Evolutionary conservation across 306 rosid species (phyloP), one percentile per base, ranked within the genome.

Genomic region (Citrullus colocynthis): DNA sequence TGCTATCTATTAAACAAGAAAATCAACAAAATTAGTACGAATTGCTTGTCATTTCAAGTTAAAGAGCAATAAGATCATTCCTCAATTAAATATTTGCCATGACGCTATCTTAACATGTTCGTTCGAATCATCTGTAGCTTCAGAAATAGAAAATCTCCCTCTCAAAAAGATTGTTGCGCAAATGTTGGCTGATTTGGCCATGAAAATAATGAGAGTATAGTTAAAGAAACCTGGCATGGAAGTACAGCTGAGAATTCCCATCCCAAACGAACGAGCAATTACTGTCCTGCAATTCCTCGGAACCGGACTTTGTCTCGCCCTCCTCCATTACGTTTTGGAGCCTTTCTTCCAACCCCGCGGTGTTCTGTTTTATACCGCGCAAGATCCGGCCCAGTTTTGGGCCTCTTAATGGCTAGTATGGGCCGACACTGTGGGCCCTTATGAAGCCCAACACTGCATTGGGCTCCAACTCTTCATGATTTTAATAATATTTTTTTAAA

Each of bases 181-280:
- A 20, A 39, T 57, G 62, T 21, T 75, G 20, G 30, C 39, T n/a
- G 79, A 37, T 51, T 75, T 37, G 37, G 24, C 48, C 0, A 20
- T 37, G 18, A 60, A 60, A 30, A 58, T n/a, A 20, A 16, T 28
- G 39, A 34, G 13, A 66, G 58, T 15, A 15, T 18, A 55, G 51
- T 48, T 32, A n/a, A 9, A 36, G 64, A 69, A 86, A 92, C 96
- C 95, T 87, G 85, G 93, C 87, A 80, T 90, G 97, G 80, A 88
- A 91, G 83, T 86, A 90, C 41, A 91, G 95, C 77, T 81, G 89
- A n/a, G 95, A 90, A 4, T 54, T 82, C 7, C 91, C 90, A 44
- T 94, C 96, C 96, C 97, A 94, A 58, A 91, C 89, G 62, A 94
- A 94, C 28, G 79, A 57, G 58, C 86, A 85, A 78, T 82, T 86